A percentile compares a stretch with the other conserved stretches of the same genome.
Evolutionary conservation across 176 grass and related monocot species (phyloP).

Genomic region (Carex parvula): DNA sequence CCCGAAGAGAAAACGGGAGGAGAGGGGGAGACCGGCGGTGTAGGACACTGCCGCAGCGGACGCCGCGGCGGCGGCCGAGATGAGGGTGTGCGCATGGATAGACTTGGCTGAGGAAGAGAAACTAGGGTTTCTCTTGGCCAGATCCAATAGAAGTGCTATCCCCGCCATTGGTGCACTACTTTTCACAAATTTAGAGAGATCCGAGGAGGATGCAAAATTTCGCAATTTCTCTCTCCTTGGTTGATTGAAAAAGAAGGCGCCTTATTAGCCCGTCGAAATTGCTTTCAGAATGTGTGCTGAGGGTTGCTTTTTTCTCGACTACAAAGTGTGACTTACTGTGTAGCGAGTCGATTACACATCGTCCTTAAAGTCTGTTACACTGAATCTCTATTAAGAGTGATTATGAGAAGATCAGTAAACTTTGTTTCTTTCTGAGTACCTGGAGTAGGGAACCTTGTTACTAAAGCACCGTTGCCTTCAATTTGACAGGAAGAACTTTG

Average conservation of each 20-base stretch:
- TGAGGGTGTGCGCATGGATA: slow-evolving; percentile 20
- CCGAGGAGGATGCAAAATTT: background rate
- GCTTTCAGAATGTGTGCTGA: background rate
- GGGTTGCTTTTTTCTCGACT: background rate
- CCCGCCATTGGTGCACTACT: slow-evolving; percentile 18
- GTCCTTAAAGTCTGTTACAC: background rate
- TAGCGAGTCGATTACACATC: background rate
- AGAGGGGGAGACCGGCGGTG: slow-evolving; percentile 21
- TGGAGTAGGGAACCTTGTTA: background rate
- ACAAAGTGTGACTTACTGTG: background rate
- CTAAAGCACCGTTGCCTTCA: background rate
- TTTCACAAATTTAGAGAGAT: slow-evolving; percentile 6
- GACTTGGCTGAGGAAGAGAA: slow-evolving; percentile 13
- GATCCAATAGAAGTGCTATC: slow-evolving; percentile 28
- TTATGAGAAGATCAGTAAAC: background rate
- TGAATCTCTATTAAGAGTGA: background rate
- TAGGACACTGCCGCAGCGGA: slow-evolving; percentile 13
- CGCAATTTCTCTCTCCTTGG: background rate
- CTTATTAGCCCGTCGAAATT: background rate
- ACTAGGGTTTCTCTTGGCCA: slow-evolving; percentile 28
- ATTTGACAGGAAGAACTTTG: background rate
- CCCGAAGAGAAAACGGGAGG: slow-evolving; percentile 26
- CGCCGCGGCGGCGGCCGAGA: slow-evolving; percentile 21
- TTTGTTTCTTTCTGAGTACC: background rate
- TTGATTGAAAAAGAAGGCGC: slow-evolving; percentile 20